These are phyloP conservation scores for Ettlia oleoabundans DNA, from an alignment of 139 green algal genomes.

Conservation along the genomic window DNA sequence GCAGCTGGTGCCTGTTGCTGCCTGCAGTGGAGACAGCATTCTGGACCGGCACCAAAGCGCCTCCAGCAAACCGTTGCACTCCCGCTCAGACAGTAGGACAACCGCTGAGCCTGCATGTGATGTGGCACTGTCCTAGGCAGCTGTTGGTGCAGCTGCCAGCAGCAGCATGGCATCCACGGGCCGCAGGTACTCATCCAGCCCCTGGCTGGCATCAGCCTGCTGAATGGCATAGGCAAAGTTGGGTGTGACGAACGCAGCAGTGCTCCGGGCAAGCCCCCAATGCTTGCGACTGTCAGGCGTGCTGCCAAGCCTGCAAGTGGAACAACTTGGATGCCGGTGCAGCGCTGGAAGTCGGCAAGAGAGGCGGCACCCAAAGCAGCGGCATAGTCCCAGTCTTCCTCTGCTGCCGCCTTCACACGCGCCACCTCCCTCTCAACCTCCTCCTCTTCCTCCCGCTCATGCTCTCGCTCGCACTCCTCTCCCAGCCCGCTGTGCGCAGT, in stretches of 20 bases:
- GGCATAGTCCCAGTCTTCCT: conserved; percentile 49
- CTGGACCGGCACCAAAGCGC: background rate
- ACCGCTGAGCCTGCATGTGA: background rate
- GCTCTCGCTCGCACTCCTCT: conserved; percentile 64
- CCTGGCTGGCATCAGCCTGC: background rate
- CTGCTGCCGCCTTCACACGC: background rate
- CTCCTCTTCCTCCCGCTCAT: conserved; percentile 56
- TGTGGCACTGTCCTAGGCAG: background rate
- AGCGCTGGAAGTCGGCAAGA: background rate
- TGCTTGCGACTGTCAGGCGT: background rate
- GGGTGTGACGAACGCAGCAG: conserved; percentile 33
- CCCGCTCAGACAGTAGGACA: conserved; percentile 64
- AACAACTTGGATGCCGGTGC: conserved; percentile 1
- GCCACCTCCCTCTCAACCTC: conserved; percentile 44
- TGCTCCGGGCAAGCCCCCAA: conserved; percentile 21
- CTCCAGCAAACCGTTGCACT: conserved; percentile 56
- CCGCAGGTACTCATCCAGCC: conserved; percentile 47
- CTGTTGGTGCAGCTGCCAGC: conserved; percentile 28
- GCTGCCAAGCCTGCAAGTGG: background rate
- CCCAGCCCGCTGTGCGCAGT: conserved; percentile 13
- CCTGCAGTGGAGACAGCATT: background rate
- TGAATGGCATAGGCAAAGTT: conserved; percentile 45
- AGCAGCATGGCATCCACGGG: conserved; percentile 48
- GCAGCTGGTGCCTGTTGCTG: background rate
- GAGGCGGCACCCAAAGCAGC: background rate